Conservation (phyloP, 139 green algal genomes). For the Coelastrella sp. region DNA sequence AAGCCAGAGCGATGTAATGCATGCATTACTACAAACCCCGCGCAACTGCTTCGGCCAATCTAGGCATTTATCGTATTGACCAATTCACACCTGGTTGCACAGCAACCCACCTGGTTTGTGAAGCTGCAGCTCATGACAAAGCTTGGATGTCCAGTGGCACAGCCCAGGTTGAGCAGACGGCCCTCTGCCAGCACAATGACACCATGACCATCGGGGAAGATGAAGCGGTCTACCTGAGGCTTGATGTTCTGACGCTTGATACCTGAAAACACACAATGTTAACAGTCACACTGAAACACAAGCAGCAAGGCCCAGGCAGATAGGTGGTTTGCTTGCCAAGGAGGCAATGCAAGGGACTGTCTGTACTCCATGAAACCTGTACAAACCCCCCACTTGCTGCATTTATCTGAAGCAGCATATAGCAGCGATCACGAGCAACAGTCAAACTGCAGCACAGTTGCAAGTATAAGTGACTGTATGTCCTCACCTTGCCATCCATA, state of each 20-base stretch:
- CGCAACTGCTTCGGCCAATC: too few species aligned
- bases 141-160: conserved; percentile 98
- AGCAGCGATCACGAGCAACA: too few species aligned
- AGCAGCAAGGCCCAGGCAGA: too few species aligned
- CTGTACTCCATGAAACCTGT: too few species aligned
- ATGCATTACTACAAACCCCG: too few species aligned
- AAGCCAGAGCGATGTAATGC: too few species aligned
- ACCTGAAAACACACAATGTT: conserved; percentile 62
- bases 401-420: too few species aligned
- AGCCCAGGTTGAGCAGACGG: conserved; percentile 99
- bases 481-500: conserved; percentile 38
- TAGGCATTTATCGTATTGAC: too few species aligned
- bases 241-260: conserved; percentile 99
- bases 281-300: too few species aligned
- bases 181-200: conserved; percentile 99
- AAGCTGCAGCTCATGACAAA: conserved; percentile 99
- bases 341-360: too few species aligned
- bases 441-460: not conserved
- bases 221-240: conserved; percentile 95
- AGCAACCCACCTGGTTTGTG: conserved; percentile 94
- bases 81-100: not conserved
- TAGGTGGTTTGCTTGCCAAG: too few species aligned
- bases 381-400: too few species aligned
- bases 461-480: not conserved
- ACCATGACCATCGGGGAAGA: conserved; percentile 98